Evolutionary conservation across 768 basidiomycete species (phyloP), one percentile per base, ranked within the genome.

Genomic region (Tulasnella sp.): DNA sequence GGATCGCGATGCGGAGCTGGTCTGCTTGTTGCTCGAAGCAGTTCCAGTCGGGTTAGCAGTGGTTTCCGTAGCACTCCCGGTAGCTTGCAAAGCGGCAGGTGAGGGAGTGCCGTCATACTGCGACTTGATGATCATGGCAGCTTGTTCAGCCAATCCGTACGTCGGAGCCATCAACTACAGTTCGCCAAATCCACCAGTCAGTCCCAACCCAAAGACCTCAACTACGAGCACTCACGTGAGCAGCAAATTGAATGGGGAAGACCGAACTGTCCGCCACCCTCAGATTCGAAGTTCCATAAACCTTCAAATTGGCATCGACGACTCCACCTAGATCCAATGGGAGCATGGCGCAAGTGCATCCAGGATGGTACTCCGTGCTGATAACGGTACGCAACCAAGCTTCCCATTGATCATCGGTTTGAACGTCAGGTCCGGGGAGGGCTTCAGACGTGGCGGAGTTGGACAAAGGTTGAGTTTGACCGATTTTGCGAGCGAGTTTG

Each of bases 401-500:
- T 49, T 90, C 87, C 83, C 87, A 88, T 37, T 90, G 83, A 22
- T 82, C 86, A 79, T 92, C 91, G 5, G 86, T 86, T 31, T 82
- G 80, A 22, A 91, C 87, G 5, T 78, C 77, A 0, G 86, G 78
- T 1, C 90, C 90, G 0, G 90, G 90, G 11, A 81, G 79, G 8
- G 84, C 80, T 81, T 90, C 89, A n/a, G 71, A 79, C 80, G 86
- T 82, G 76, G 90, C 80, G 9, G 83, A 81, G 7, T 81, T 79
- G 70, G 81, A 85, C 3, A 91, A 82, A 0, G 91, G 91, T 1
- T 85, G 82, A 0, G 88, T 86, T 11, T 83, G 79, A 0, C 86
- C 89, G 54, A 91, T 80, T 75, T 80, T 85, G 38, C 91, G 86
- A n/a, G 87, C 89, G 71, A 91, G 85, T 81, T 89, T 89, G 75